Percentiles rank a stretch among this genome's conserved stretches.
phyloP scores from a whole-genome alignment of 257 asterid genomes.

The Plantago major region DNA sequence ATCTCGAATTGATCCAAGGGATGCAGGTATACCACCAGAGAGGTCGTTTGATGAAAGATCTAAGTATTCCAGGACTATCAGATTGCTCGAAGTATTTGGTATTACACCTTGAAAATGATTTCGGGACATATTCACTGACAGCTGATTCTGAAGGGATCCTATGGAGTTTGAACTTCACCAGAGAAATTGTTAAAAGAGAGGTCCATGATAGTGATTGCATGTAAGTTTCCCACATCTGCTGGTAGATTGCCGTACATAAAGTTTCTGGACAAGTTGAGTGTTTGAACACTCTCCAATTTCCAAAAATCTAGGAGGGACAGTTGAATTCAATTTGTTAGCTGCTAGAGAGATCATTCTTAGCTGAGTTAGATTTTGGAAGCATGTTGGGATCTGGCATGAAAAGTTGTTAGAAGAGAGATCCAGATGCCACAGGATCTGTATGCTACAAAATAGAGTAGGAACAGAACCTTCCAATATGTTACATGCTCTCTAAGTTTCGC shows the following conservation, averaged over 20 bases:
- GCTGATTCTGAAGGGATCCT: conserved; percentile 26
- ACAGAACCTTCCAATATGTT: conserved; percentile 25
- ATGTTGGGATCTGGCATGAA: conserved; percentile 29
- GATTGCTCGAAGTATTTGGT: conserved; percentile 23
- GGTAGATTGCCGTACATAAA: conserved; percentile 27
- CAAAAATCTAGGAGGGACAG: conserved; percentile 28
- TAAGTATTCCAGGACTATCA: conserved; percentile 24
- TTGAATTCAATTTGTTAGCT: conserved; percentile 26
- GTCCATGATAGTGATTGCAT: conserved; percentile 25
- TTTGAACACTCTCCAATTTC: conserved; percentile 24
- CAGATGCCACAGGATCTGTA: conserved; percentile 26
- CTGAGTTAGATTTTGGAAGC: conserved; percentile 25
- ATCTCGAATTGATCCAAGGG: conserved; percentile 30
- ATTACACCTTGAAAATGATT: conserved; percentile 28
- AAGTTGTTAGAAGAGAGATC: conserved; percentile 28
- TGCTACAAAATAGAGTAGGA: conserved; percentile 26
- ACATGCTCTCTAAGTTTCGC: conserved; percentile 30
- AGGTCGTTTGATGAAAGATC: conserved; percentile 29
- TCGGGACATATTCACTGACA: conserved; percentile 24
- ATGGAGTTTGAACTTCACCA: conserved; percentile 27
- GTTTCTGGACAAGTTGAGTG: conserved; percentile 28
- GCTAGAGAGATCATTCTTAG: conserved; percentile 27
- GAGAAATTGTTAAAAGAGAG: conserved; percentile 27
- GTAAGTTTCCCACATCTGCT: conserved; percentile 24
- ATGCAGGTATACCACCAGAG: conserved; percentile 30